A percentile compares a stretch with the other conserved stretches of the same genome.
Conservation (phyloP, 345 rosid genomes). For the Acer saccharum region DNA sequence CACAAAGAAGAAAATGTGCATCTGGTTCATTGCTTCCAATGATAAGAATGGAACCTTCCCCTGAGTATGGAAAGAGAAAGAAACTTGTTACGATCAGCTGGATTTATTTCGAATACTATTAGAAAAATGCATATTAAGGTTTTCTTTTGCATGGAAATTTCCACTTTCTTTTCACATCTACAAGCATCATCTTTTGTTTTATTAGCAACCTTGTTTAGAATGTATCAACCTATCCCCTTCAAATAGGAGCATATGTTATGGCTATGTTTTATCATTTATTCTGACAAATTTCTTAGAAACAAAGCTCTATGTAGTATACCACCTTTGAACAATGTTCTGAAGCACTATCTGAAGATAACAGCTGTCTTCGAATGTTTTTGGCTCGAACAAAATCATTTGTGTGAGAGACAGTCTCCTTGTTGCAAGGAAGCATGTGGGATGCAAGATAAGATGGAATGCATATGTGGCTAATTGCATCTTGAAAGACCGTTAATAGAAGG, state of each 20-base stretch:
- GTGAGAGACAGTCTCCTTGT: constrained; percentile 33
- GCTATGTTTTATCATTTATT: neutral
- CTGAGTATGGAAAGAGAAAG: constrained; percentile 26
- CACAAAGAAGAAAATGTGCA: constrained; percentile 86
- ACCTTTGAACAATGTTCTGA: constrained; percentile 34
- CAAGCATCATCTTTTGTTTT: too few relatives aligned
- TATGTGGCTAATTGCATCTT: constrained; percentile 47
- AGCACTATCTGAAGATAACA: constrained; percentile 35
- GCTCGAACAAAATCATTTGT: constrained; percentile 29
- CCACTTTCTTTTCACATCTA: neutral
- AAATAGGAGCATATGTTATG: too few relatives aligned
- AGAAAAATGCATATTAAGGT: too few relatives aligned
- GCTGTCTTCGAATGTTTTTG: constrained; percentile 35
- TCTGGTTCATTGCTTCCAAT: constrained; percentile 79
- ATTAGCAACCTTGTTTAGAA: too few relatives aligned
- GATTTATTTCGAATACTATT: neutral
- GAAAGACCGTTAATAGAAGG: constrained; percentile 71
- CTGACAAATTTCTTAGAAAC: neutral
- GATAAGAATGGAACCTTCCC: constrained; percentile 69
- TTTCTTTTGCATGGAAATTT: neutral
- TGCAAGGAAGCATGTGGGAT: constrained; percentile 75
- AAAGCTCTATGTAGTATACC: constrained; percentile 30
- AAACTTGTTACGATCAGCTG: constrained; percentile 9
- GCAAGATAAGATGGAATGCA: constrained; percentile 63
- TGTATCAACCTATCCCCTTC: too few relatives aligned